Percentiles rank a stretch among this genome's conserved stretches.
Evolutionary conservation across 306 rosid species (phyloP).

Genomic region (Begonia peltatifolia): DNA sequence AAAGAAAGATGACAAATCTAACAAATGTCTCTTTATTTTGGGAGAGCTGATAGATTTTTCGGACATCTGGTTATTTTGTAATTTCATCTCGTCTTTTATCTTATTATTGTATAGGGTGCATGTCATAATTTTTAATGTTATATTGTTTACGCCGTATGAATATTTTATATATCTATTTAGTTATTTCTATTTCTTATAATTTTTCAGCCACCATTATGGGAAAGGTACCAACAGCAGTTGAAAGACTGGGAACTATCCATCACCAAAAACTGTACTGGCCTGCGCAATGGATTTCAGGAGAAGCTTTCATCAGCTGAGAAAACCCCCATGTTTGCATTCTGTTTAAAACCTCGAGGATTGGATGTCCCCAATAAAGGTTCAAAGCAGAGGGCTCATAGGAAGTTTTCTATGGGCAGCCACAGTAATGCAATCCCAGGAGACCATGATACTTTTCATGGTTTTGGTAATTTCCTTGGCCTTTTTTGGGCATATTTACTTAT

Average conservation of each 20-base stretch:
- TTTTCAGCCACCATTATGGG: conserved; percentile 79
- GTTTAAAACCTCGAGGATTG: conserved; percentile 88
- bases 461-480: conserved; percentile 30
- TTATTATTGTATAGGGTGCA: no score
- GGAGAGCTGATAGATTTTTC: no score
- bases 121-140: no score
- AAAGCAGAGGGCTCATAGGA: conserved; percentile 76
- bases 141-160: neutral
- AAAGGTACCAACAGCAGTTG: conserved; percentile 54
- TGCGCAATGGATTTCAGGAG: conserved; percentile 32
- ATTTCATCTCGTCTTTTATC: no score
- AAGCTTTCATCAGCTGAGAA: conserved; percentile 50
- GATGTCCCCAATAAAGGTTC: conserved; percentile 68
- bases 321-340: conserved; percentile 89
- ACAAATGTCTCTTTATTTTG: no score
- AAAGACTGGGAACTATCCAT: conserved; percentile 68
- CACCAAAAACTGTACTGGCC: conserved; percentile 26
- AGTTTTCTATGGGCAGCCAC: conserved; percentile 48
- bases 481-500: neutral
- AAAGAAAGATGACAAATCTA: no score
- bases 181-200: neutral
- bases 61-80: no score
- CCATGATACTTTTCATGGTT: conserved; percentile 53
- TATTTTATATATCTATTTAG: neutral
- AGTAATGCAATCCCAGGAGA: conserved; percentile 28